Conservation (phyloP, 352 stramenopile genomes). For the Pythium guiyangense region DNA sequence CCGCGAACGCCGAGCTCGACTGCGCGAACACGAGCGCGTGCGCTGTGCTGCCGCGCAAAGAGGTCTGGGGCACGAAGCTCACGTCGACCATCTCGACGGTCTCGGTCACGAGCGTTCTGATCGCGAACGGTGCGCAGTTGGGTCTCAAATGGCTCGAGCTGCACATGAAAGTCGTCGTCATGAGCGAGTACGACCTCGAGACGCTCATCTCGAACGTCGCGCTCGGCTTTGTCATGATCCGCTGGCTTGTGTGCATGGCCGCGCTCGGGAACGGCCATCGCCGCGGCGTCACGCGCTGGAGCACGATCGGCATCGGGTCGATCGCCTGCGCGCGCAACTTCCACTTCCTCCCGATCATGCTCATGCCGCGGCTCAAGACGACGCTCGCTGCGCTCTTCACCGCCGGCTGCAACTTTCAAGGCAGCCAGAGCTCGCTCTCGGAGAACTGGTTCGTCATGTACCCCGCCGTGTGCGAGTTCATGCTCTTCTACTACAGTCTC, state of each 20-base stretch:
- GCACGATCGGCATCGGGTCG: slow-evolving; percentile 13
- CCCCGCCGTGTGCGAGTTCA: slow-evolving; percentile 17
- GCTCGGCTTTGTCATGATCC: slow-evolving; percentile 19
- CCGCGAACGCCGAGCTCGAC: slow-evolving; percentile 11
- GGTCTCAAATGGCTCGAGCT: slow-evolving; percentile 15
- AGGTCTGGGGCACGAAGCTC: slow-evolving; percentile 11
- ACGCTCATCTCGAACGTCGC: slow-evolving; percentile 27
- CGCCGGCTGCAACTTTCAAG: slow-evolving; percentile 15
- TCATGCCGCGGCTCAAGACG: slow-evolving; percentile 15
- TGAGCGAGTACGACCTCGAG: slow-evolving; percentile 23
- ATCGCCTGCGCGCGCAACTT: slow-evolving; percentile 18
- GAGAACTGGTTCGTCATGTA: slow-evolving; percentile 27
- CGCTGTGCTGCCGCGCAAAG: background rate
- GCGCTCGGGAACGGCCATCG: slow-evolving; percentile 14
- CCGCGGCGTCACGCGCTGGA: slow-evolving; percentile 4
- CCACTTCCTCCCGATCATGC: slow-evolving; percentile 15
- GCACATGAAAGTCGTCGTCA: slow-evolving; percentile 7
- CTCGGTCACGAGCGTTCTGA: slow-evolving; percentile 13
- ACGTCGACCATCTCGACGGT: slow-evolving; percentile 7
- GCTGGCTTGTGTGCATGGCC: slow-evolving; percentile 24
- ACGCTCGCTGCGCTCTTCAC: slow-evolving; percentile 15
- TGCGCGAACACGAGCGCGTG: slow-evolving; percentile 9
- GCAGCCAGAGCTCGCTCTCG: slow-evolving; percentile 10
- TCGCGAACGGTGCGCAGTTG: slow-evolving; percentile 18
- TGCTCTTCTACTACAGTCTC: slow-evolving; percentile 22